Evolutionary conservation across 208 protist species (phyloP).

Genomic region (Angomonas deanei): DNA sequence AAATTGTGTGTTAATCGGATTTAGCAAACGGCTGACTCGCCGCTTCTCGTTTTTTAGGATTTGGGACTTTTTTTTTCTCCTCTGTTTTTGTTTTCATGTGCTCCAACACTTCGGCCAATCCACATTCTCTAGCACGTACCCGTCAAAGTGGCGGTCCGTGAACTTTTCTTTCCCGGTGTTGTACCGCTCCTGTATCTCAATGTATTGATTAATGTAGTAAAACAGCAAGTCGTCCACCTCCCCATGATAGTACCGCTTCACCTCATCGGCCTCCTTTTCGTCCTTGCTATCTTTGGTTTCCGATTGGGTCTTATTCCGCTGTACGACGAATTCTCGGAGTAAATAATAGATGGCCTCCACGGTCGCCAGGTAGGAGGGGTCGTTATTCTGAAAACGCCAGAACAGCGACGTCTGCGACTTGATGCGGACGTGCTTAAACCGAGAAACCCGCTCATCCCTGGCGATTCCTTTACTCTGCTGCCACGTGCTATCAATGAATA

Average conservation of each 20-base stretch:
- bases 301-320: constrained; percentile 37
- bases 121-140: constrained; percentile 68
- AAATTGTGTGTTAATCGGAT: too few relatives aligned
- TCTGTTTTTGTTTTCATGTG: constrained; percentile 3
- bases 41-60: not conserved
- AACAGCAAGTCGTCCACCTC: constrained; percentile 94
- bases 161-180: constrained; percentile 34
- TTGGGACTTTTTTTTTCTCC: too few relatives aligned
- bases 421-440: constrained; percentile 80
- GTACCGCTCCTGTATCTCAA: constrained; percentile 88
- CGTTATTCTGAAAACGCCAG: constrained; percentile 93
- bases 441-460: constrained; percentile 59
- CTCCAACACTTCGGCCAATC: constrained; percentile 67
- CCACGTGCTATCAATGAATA: constrained; percentile 95
- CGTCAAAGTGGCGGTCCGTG: constrained; percentile 81
- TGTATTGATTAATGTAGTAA: constrained; percentile 94
- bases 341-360: constrained; percentile 96
- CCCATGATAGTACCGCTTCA: constrained; percentile 61
- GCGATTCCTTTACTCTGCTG: constrained; percentile 88
- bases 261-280: not conserved
- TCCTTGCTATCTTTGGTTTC: not conserved
- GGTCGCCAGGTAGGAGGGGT: constrained; percentile 87
- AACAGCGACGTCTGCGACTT: constrained; percentile 87
- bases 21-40: not conserved
- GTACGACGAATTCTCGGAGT: constrained; percentile 78